Base-by-base conservation (phyloP, 495 filamentous ascomycete genomes). In the Aspergillus sclerotiicarbonarius region DNA sequence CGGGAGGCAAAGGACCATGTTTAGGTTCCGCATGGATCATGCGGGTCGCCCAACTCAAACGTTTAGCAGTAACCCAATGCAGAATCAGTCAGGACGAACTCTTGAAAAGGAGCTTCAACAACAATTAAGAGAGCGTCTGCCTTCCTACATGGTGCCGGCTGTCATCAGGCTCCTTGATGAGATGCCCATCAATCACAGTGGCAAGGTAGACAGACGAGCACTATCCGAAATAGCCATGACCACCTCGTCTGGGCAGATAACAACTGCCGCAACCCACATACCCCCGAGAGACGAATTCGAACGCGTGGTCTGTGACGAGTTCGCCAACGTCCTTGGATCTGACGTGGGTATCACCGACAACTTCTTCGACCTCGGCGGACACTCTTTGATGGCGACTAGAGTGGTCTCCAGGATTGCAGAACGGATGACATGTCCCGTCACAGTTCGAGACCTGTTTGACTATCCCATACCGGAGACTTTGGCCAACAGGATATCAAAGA, bases 111-210 rank as follows among this genome's bases (percentile, higher is more conserved):
- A 13, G 5, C 47, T 50, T 5, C n/a, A 13, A n/a, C 21, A 50
- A 13, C 1, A 32, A 20, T 19, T 56, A 15, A 13, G 29, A 8
- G 16, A 25, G 3, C 29, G 48, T 16, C 45, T 56, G 30, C 54
- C 54, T n/a, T 49, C 54, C 13, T 56, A 56, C n/a, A 56, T 56
- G 54, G 54, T 56, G 18, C 54, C 54, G 2, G 35, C 44, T 7
- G 18, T 49, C 21, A 37, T 56, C 16, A 19, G 18, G 16, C 44
- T 50, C 4, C 30, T 56, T 18, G 54, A 56, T 18, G 21, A 25
- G 18, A 56, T 56, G 54, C 54, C 54, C 13, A 37, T 56, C 16
- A 56, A 56, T 10, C 44, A 48, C 30, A 48, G 37, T 29, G 54
- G 54, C 25, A 56, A 56, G 45, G 9, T 56, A 16, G 54, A 56